Percentiles rank a stretch among this genome's conserved stretches.
Evolutionary conservation across 2,329 filamentous ascomycete species (phyloP).

Genomic region (Botrytis deweyae): DNA sequence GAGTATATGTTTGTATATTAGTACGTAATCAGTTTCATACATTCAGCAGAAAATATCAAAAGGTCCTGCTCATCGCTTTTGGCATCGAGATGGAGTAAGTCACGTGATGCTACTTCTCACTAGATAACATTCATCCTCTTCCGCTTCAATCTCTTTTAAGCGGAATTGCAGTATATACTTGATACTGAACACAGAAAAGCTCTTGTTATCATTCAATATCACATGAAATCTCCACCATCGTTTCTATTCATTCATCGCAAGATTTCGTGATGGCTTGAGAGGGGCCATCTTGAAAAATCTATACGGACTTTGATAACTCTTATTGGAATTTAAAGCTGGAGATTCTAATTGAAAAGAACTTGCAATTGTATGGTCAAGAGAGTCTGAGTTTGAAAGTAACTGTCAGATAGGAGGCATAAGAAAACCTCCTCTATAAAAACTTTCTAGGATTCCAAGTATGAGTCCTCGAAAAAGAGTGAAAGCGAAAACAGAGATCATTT

Average conservation of each 20-base stretch:
- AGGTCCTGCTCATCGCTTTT: not conserved
- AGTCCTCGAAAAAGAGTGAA: rapidly evolving
- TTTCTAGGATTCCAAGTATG: not conserved
- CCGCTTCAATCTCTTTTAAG: not conserved
- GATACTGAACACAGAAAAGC: rapidly evolving
- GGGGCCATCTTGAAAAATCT: no score
- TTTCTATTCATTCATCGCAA: not conserved
- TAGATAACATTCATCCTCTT: no score
- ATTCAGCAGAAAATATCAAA: not conserved
- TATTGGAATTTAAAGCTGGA: no score
- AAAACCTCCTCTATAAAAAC: not conserved
- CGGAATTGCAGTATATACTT: not conserved
- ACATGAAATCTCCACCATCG: not conserved
- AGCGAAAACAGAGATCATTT: not conserved
- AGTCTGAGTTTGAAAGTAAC: rapidly evolving
- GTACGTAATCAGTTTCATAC: not conserved
- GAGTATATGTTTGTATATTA: not conserved
- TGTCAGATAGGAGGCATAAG: not conserved
- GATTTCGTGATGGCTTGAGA: not conserved
- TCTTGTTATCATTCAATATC: not conserved
- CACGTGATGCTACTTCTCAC: rapidly evolving
- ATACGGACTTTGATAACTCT: no score
- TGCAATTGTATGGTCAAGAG: not conserved
- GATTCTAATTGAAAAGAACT: rapidly evolving
- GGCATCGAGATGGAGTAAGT: rapidly evolving